Conservation (phyloP, 2,329 filamentous ascomycete species). For the Thermochaetoides dissita region DNA sequence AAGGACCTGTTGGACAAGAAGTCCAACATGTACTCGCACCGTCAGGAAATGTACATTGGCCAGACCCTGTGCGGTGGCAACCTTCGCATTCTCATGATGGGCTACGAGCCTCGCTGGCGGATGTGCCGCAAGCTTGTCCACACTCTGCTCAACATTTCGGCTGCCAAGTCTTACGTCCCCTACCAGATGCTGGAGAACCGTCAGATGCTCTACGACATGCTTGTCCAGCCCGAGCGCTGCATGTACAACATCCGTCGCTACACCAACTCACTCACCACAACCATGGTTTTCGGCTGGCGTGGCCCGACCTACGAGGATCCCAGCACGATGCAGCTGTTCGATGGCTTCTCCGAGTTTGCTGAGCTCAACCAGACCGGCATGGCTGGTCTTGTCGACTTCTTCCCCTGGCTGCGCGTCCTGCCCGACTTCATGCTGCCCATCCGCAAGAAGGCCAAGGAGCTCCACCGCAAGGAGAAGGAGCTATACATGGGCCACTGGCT, state of each 20-base stretch:
- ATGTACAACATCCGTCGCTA: slow-evolving; percentile 33
- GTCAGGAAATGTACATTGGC: slow-evolving; percentile 15
- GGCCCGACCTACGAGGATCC: slow-evolving; percentile 27
- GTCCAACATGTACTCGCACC: slow-evolving; percentile 16
- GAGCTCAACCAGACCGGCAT: slow-evolving; percentile 26
- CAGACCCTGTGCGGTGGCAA: slow-evolving; percentile 15
- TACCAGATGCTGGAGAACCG: slow-evolving; percentile 44
- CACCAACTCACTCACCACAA: slow-evolving; percentile 33
- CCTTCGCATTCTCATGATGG: slow-evolving; percentile 16
- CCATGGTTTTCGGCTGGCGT: slow-evolving; percentile 36
- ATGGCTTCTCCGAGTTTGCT: slow-evolving; percentile 27
- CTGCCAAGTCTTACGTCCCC: slow-evolving; percentile 34
- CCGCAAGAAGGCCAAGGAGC: slow-evolving; percentile 24
- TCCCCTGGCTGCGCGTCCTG: slow-evolving; percentile 28
- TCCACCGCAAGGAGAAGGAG: slow-evolving; percentile 29
- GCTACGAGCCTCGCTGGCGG: slow-evolving; percentile 14
- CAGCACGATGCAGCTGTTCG: slow-evolving; percentile 27
- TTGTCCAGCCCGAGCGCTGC: slow-evolving; percentile 29
- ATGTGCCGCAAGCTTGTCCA: slow-evolving; percentile 22
- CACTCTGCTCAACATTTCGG: slow-evolving; percentile 31
- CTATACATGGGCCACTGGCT: slow-evolving; percentile 29
- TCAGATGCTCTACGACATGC: slow-evolving; percentile 35
- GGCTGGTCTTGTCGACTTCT: slow-evolving; percentile 32
- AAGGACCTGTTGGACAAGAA: slow-evolving; percentile 17
- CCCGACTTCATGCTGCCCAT: slow-evolving; percentile 28